Base-by-base conservation (phyloP, 1,139 yeast genomes). In the Saccharomyces hybrid region DNA sequence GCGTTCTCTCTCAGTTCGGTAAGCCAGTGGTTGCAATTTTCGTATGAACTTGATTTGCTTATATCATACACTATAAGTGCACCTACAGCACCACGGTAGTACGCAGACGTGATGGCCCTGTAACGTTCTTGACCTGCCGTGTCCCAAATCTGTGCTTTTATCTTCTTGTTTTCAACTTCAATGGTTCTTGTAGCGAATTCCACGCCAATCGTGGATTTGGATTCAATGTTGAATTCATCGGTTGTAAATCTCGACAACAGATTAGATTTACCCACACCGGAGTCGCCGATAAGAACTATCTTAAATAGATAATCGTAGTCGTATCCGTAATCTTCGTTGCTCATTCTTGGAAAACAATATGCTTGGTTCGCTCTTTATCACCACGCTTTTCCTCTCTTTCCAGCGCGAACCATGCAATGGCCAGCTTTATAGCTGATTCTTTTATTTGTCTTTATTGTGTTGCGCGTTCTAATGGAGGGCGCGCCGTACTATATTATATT, bases 81-180 rank as follows among this genome's bases (percentile, higher is more conserved):
- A 53, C 99, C 99, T 52, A 91, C 96, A 0, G 99, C 99, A 49
- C 99, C 99, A 70, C 99, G 81, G 72, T 93, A 93, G 75, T 93
- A 93, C 11, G 98, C 99, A 58, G 95, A 85, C 46, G 99, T 95
- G 69, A 93, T 93, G 52, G 99, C 98, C 66, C 99, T 83, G 76
- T 93, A 93, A 70, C 99, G 83, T 74, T 93, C 99, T 76, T 93
- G 99, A 57, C 99, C 99, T 1, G 99, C 99, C 29, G 99, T 93
- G 72, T 93, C 99, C 99, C 99, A 93, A 68, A 93, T 90, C 73
- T 95, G 99, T 7, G 98, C 97, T 74, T 93, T 93, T 68, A 95
- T 90, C 69, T 95, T 80, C 73, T 91, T 93, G 57, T 95, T 96
- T 66, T 93, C 98, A 55, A 93, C 91, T 66, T 88, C 95, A 55